Evolutionary conservation across 495 filamentous ascomycete genomes (phyloP).

Genomic region (Usnea hakonensis): DNA sequence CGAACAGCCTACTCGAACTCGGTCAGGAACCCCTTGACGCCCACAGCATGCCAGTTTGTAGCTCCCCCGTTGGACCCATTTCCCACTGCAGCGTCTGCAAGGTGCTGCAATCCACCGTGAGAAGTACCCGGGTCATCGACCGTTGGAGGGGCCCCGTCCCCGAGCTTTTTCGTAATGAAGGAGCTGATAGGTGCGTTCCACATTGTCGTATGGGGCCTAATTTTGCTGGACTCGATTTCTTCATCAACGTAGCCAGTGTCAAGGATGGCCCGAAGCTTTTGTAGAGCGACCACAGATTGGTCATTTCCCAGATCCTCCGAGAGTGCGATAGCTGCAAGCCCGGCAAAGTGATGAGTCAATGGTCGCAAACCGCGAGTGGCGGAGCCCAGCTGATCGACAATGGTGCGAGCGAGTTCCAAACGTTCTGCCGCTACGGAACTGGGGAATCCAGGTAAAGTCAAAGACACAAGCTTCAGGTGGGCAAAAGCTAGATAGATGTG

Average conservation of each 20-base stretch:
- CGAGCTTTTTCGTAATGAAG: conserved; percentile 2
- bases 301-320: background rate
- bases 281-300: background rate
- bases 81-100: conserved; percentile 10
- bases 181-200: conserved; percentile 11
- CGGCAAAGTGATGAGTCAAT: background rate
- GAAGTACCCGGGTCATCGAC: background rate
- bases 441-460: background rate
- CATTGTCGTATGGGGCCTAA: background rate
- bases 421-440: background rate
- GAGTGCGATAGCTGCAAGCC: background rate
- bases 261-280: background rate
- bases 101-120: conserved; percentile 12
- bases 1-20: background rate
- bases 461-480: background rate
- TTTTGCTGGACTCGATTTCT: background rate
- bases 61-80: background rate
- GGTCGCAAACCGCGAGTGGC: background rate
- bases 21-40: background rate
- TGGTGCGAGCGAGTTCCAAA: background rate
- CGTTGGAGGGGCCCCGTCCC: background rate
- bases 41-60: background rate
- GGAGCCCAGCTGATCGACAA: background rate
- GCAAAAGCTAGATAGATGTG: background rate
- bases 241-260: background rate